Evolutionary conservation across 2,329 filamentous ascomycete genomes (phyloP).

Genomic region (Cytospora leucostoma): DNA sequence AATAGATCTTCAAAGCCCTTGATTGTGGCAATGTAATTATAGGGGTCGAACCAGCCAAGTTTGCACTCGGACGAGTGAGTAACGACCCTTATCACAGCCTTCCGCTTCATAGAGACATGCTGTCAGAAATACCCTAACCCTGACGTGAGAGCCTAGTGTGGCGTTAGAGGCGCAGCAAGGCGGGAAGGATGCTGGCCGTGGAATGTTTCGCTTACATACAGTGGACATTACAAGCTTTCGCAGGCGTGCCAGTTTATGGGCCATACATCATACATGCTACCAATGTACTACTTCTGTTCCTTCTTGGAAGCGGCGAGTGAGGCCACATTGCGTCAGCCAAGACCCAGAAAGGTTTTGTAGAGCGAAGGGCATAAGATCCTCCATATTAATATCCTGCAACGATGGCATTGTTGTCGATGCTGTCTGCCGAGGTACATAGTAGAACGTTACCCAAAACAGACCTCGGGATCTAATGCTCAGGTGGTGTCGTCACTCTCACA

Average conservation of each 20-base stretch:
- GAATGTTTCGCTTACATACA: too few species aligned
- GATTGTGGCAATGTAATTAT: too few species aligned
- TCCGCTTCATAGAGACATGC: too few species aligned
- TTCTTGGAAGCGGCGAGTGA: background rate
- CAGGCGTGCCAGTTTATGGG: too few species aligned
- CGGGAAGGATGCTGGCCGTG: background rate
- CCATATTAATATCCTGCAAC: background rate
- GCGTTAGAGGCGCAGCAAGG: background rate
- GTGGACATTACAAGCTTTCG: too few species aligned
- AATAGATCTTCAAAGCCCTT: too few species aligned
- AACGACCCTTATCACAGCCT: too few species aligned
- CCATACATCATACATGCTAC: background rate
- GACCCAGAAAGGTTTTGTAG: background rate
- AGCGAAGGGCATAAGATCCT: background rate
- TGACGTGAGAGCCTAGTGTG: background rate
- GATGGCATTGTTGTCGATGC: background rate
- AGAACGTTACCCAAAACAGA: background rate
- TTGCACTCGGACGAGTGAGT: too few species aligned
- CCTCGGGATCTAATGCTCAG: too few species aligned
- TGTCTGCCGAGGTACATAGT: background rate
- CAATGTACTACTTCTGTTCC: background rate
- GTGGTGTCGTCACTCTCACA: background rate
- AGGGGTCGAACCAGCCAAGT: too few species aligned
- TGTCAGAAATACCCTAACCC: background rate
- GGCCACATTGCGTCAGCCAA: slow-evolving; percentile 8